Base-by-base conservation (phyloP, 768 basidiomycete genomes). In the Lenzites betulinus region DNA sequence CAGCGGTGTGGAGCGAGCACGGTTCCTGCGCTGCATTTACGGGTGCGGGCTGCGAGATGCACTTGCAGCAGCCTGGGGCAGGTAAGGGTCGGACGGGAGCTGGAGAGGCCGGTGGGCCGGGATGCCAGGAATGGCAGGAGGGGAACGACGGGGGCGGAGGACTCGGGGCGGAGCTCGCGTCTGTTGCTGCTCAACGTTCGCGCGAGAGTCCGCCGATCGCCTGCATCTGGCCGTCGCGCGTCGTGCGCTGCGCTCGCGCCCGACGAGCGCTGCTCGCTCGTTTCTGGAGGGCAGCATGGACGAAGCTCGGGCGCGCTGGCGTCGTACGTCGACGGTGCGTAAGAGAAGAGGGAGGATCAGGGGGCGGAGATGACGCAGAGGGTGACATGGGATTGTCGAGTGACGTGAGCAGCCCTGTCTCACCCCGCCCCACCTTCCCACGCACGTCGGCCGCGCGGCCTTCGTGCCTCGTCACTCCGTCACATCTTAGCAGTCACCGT, bases 121-220 rank as follows among this genome's bases (percentile, higher is more conserved):
- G 25, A 23, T 46, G 47, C 26, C 49, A 42, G 51, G 48, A 58
- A 51, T 51, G 50, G 54, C 7, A 30, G 16, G n/a, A 22, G n/a
- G 20, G 11, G 38, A 47, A 36, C 35, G 44, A 15, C 2, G 16
- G 12, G 2, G 23, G 28, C 22, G 8, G 28, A 39, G 13, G 38
- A 39, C 38, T 39, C 57, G 51, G 57, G 36, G 57, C 48, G 57
- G 51, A 58, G 22, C 51, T 58, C 35, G 48, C 2, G 30, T 15
- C 41, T 18, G 38, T 42, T 42, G 33, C 12, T 48, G 44, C 54
- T 36, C 44, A 55, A 48, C 54, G 38, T 55, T 55, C 7, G 33
- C 25, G 46, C 54, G 54, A 3, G 38, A 35, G 38, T n/a, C 47
- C 42, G 53, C 12, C 47, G 55, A 56, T 49, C 46, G 55, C 28